Evolutionary conservation across 495 filamentous ascomycete species (phyloP).

Genomic region (Neurospora sp.): DNA sequence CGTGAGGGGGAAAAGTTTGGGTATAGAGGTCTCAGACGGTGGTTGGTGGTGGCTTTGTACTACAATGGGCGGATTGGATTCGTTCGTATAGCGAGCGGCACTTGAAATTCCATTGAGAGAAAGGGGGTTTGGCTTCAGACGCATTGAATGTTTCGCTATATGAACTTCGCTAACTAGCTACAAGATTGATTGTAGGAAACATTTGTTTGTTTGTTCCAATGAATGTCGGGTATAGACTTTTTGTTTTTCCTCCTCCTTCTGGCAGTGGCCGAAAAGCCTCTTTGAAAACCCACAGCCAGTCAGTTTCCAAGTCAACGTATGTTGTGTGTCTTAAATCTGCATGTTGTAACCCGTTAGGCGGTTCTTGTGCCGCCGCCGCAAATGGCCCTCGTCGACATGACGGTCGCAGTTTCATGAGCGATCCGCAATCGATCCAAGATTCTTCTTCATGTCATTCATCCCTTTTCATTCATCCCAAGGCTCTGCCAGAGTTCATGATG

Average conservation of each 20-base stretch:
- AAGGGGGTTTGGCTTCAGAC: not conserved
- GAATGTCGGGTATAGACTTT: not conserved
- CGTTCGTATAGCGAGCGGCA: not conserved
- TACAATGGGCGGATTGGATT: not conserved
- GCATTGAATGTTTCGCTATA: not conserved
- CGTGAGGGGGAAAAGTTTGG: not conserved
- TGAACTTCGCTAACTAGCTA: not conserved
- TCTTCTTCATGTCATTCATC: not conserved
- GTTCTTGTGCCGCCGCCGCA: not conserved
- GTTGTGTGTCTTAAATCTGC: not conserved
- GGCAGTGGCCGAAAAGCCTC: not conserved
- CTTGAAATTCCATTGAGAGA: not conserved
- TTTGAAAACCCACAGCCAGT: not conserved
- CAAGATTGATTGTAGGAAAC: not conserved
- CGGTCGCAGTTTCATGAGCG: slow-evolving; percentile 2
- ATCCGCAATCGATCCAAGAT: not conserved
- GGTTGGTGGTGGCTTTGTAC: not conserved
- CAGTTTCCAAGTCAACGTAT: not conserved
- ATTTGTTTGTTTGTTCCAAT: not conserved
- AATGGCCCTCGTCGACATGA: not conserved
- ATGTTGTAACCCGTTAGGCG: not conserved
- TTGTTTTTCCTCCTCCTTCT: not conserved
- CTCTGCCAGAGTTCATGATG: not conserved
- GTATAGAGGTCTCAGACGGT: not conserved
- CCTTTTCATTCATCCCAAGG: not conserved